Percentiles rank a stretch among this genome's conserved stretches.
Evolutionary conservation across 768 basidiomycete genomes (phyloP).

Genomic region (Lactarius hengduanensis): DNA sequence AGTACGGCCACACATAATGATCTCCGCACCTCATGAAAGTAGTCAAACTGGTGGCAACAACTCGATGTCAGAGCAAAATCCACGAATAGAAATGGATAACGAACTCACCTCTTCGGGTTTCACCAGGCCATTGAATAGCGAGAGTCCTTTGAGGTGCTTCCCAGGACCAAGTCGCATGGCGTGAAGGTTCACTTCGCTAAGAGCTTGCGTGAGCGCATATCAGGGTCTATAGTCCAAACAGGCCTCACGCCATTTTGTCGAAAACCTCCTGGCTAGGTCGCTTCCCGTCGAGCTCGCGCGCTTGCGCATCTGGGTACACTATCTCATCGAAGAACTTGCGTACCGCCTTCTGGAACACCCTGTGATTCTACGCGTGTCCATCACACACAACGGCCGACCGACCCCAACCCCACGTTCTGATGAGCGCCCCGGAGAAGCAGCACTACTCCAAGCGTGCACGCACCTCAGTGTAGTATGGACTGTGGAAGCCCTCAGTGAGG

Average conservation of each 20-base stretch:
- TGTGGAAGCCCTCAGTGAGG: constrained; percentile 64
- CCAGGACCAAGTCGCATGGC: constrained; percentile 96
- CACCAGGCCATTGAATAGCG: constrained; percentile 70
- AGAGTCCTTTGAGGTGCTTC: constrained; percentile 78
- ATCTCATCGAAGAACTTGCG: constrained; percentile 67
- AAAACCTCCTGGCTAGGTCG: constrained; percentile 75
- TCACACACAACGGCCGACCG: constrained; percentile 50
- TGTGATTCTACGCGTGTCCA: constrained; percentile 57
- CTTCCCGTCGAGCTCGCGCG: constrained; percentile 85
- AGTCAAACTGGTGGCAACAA: constrained; percentile 57
- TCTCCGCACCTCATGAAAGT: constrained; percentile 72
- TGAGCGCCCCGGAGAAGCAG: background rate
- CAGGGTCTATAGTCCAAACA: background rate
- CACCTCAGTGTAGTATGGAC: constrained; percentile 76
- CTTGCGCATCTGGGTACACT: constrained; percentile 49
- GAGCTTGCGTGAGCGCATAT: constrained; percentile 28
- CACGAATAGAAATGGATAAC: background rate
- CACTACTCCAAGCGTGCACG: constrained; percentile 26
- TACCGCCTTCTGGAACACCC: constrained; percentile 56
- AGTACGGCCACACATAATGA: background rate
- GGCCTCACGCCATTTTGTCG: constrained; percentile 73
- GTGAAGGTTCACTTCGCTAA: constrained; percentile 67
- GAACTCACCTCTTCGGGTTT: constrained; percentile 60
- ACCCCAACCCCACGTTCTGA: constrained; percentile 43
- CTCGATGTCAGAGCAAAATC: background rate